Conservation (phyloP, 2,329 filamentous ascomycete species). For the Nigrospora sphaerica region DNA sequence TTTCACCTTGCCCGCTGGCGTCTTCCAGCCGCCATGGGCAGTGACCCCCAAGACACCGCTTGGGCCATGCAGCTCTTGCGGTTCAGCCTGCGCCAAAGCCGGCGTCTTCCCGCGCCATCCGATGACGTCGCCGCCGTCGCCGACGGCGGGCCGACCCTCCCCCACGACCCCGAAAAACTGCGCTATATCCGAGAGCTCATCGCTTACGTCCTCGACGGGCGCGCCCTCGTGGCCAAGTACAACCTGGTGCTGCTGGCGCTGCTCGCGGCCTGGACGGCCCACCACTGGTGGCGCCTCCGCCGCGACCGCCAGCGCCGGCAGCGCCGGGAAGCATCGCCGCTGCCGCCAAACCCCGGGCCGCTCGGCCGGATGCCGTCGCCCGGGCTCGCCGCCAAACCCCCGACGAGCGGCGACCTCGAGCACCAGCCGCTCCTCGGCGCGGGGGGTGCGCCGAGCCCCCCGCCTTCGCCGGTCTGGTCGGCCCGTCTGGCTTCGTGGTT, state of each 20-base stretch:
- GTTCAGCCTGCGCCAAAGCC: slow-evolving; percentile 12
- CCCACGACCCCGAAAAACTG: slow-evolving; percentile 22
- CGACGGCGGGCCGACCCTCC: slow-evolving; percentile 4
- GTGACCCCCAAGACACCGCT: not conserved
- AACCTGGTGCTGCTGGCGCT: slow-evolving; percentile 23
- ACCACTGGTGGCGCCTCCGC: slow-evolving; percentile 13
- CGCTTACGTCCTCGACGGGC: slow-evolving; percentile 21
- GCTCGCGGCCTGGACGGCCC: slow-evolving; percentile 18
- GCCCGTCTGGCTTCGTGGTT: slow-evolving; percentile 21
- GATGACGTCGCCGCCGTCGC: slow-evolving; percentile 2
- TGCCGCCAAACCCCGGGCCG: too few species aligned
- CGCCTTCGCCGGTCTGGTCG: too few species aligned
- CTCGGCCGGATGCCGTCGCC: too few species aligned
- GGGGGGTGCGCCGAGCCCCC: not conserved
- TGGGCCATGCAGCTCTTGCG: slow-evolving; percentile 13
- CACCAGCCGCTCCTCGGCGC: slow-evolving; percentile 23
- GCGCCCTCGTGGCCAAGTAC: slow-evolving; percentile 23
- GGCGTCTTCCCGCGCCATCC: slow-evolving; percentile 3
- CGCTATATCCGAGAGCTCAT: slow-evolving; percentile 26
- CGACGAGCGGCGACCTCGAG: slow-evolving; percentile 21
- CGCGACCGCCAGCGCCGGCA: not conserved
- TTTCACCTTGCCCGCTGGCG: too few species aligned
- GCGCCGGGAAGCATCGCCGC: not conserved
- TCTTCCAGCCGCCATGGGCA: too few species aligned
- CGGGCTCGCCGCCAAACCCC: too few species aligned